Evolutionary conservation across 1,284 basidiomycete species (phyloP).

Genomic region (Naganishia cerealis): DNA sequence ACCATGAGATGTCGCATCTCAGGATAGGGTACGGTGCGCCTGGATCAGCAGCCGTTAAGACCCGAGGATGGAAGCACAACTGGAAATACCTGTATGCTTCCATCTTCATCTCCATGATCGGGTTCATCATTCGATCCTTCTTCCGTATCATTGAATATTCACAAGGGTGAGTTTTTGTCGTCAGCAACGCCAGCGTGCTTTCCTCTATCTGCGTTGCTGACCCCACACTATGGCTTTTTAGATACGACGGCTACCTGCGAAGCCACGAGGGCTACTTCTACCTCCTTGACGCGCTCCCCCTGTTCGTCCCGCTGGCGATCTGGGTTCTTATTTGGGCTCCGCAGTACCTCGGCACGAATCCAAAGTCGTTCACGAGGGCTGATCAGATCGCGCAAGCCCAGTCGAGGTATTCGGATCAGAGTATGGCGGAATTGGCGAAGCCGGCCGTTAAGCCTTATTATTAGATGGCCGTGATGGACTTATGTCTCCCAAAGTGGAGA

Average conservation of each 20-base stretch:
- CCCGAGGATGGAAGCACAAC: conserved; percentile 46
- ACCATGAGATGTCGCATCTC: conserved; percentile 14
- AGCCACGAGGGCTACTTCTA: conserved; percentile 34
- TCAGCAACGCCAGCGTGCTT: no score
- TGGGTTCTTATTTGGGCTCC: conserved; percentile 32
- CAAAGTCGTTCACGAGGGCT: conserved; percentile 4
- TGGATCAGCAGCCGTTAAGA: not conserved
- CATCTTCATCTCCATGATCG: conserved; percentile 62
- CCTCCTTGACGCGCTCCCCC: conserved; percentile 30
- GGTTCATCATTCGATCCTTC: conserved; percentile 56
- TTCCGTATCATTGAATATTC: conserved; percentile 32
- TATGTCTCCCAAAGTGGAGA: not conserved
- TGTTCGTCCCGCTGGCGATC: conserved; percentile 23
- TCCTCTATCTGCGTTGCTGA: not conserved
- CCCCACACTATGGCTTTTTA: not conserved
- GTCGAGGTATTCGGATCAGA: conserved; percentile 20
- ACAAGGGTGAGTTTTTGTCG: conserved; percentile 10
- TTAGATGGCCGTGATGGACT: not conserved
- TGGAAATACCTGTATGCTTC: conserved; percentile 64
- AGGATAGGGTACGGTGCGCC: not conserved
- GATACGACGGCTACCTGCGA: conserved; percentile 30
- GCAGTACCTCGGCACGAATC: conserved; percentile 18
- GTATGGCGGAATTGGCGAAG: not conserved
- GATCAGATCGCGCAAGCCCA: conserved; percentile 15
- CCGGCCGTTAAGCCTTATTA: conserved; percentile 5